A percentile compares a stretch with the other conserved stretches of the same genome.
Conservation (phyloP, 208 protist genomes). For the Leishmania tropica region DNA sequence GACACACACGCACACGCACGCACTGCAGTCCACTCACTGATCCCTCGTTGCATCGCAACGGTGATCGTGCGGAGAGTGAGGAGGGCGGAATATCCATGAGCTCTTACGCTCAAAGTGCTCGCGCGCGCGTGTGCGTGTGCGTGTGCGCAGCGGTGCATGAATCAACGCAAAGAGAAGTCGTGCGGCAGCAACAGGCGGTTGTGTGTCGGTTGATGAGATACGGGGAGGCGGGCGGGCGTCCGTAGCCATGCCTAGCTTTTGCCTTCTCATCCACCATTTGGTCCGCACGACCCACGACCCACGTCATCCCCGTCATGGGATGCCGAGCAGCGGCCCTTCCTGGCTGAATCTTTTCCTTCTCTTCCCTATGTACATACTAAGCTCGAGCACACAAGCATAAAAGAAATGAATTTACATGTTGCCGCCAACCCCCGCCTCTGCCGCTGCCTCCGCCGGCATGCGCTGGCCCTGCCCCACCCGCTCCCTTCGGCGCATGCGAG, state of each 20-base stretch:
- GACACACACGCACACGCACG: slow-evolving; percentile 10
- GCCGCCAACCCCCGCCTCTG: not conserved
- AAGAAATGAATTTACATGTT: slow-evolving; percentile 6
- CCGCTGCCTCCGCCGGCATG: not conserved
- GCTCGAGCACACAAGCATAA: not conserved
- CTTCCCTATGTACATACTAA: slow-evolving; percentile 3
- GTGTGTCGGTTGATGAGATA: not conserved
- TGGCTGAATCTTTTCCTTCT: not conserved
- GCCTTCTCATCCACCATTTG: not conserved
- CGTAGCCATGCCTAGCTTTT: too few species aligned
- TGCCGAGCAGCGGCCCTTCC: too few species aligned
- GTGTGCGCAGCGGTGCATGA: not conserved
- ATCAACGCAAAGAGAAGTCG: not conserved
- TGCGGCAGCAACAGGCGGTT: not conserved
- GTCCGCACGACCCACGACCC: not conserved
- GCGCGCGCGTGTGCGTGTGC: not conserved
- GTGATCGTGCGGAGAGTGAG: not conserved
- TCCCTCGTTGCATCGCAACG: not conserved
- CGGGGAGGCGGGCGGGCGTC: not conserved
- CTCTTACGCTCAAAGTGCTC: not conserved
- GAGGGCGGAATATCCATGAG: not conserved
- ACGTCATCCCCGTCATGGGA: not conserved
- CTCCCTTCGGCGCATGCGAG: not conserved
- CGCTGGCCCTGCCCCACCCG: not conserved
- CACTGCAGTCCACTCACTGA: not conserved